phyloP scores from a whole-genome alignment of 2,329 filamentous ascomycete genomes.

The Trichoderma harzianum region DNA sequence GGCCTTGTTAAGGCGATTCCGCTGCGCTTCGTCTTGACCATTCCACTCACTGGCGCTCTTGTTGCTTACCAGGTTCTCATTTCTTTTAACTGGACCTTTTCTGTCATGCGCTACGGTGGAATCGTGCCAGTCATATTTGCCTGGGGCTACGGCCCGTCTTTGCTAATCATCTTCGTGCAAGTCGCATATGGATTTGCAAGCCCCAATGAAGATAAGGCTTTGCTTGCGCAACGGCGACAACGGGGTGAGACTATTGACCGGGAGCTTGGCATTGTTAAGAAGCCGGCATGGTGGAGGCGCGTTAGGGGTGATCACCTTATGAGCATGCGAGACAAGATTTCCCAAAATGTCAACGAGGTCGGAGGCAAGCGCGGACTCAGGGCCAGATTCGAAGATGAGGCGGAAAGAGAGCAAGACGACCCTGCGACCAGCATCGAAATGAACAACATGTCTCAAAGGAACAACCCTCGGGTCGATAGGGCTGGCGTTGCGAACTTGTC shows the following conservation, averaged over 20 bases:
- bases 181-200: slow-evolving; percentile 55
- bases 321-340: slow-evolving; percentile 50
- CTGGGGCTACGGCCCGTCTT: slow-evolving; percentile 58
- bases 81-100: slow-evolving; percentile 57
- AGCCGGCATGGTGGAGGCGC: slow-evolving; percentile 65
- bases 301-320: slow-evolving; percentile 44
- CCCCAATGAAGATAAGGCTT: slow-evolving; percentile 66
- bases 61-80: slow-evolving; percentile 58
- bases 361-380: slow-evolving; percentile 47
- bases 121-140: slow-evolving; percentile 55
- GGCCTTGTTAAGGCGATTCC: slow-evolving; percentile 54
- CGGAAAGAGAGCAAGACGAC: slow-evolving; percentile 30
- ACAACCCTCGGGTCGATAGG: slow-evolving; percentile 32
- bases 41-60: slow-evolving; percentile 51
- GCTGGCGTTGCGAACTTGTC: slow-evolving; percentile 29
- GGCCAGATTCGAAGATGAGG: slow-evolving; percentile 37
- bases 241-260: slow-evolving; percentile 55
- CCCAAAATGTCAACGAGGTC: slow-evolving; percentile 54
- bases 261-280: slow-evolving; percentile 58
- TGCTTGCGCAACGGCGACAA: slow-evolving; percentile 60
- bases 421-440: slow-evolving; percentile 39
- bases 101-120: slow-evolving; percentile 53
- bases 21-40: slow-evolving; percentile 53
- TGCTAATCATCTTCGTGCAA: slow-evolving; percentile 56
- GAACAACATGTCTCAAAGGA: slow-evolving; percentile 26